Conservation (phyloP, 805 yeast genomes). For the Starmera pachycereana region DNA sequence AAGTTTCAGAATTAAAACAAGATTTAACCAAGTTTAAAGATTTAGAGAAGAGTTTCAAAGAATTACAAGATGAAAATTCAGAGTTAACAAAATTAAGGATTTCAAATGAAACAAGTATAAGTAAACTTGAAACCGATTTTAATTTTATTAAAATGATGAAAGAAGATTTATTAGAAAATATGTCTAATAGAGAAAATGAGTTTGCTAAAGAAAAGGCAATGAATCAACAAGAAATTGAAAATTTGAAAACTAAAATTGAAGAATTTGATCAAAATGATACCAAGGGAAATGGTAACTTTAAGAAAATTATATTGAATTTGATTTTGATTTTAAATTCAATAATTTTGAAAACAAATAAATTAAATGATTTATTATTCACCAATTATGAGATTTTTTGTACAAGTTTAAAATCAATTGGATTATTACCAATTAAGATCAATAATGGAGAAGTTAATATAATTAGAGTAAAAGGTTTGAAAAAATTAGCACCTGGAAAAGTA, state of each 20-base stretch:
- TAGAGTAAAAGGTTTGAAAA: constrained; percentile 71
- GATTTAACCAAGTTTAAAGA: constrained; percentile 9
- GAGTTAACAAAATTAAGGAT: constrained; percentile 1
- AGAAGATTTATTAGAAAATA: constrained; percentile 53
- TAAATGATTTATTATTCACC: constrained; percentile 27
- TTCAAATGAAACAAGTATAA: constrained; percentile 1
- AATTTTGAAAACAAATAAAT: constrained; percentile 28
- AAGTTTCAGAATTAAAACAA: neutral
- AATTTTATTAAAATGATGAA: constrained; percentile 32
- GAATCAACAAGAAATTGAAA: constrained; percentile 40
- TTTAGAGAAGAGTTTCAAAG: constrained; percentile 17
- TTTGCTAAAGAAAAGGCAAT: constrained; percentile 40
- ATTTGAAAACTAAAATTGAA: constrained; percentile 32
- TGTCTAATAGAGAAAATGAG: constrained; percentile 56
- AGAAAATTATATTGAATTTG: constrained; percentile 20
- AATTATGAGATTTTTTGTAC: constrained; percentile 12
- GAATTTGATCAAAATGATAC: constrained; percentile 33
- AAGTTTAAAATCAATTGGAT: constrained; percentile 42
- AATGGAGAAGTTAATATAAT: constrained; percentile 38
- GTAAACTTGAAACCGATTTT: constrained; percentile 1
- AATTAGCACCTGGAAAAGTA: constrained; percentile 24
- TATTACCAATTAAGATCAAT: constrained; percentile 43
- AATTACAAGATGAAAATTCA: constrained; percentile 1
- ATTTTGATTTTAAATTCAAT: constrained; percentile 22
- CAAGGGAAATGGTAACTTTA: neutral